Percentiles rank a stretch among this genome's conserved stretches.
phyloP scores from a whole-genome alignment of 2,329 filamentous ascomycete species.

The Cercospora sp. region DNA sequence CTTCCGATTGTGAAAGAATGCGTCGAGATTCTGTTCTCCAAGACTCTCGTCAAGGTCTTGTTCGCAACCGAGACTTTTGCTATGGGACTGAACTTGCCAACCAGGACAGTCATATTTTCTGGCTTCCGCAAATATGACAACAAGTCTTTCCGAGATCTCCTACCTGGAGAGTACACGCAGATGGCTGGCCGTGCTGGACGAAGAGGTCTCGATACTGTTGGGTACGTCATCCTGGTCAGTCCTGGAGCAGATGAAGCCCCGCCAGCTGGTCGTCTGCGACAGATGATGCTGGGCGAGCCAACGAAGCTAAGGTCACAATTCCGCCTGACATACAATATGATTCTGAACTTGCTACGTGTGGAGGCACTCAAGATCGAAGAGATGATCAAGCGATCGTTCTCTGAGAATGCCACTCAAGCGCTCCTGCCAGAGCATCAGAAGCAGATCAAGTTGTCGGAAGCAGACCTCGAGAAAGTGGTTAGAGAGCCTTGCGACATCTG shows the following conservation, averaged over 20 bases:
- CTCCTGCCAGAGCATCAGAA: constrained; percentile 93
- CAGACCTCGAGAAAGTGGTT: constrained; percentile 86
- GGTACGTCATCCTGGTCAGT: constrained; percentile 88
- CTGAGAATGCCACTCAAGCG: constrained; percentile 94
- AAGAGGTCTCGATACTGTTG: constrained; percentile 87
- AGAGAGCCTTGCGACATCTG: constrained; percentile 80
- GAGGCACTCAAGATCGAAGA: constrained; percentile 98
- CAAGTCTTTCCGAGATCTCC: constrained; percentile 82
- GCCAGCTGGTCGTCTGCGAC: constrained; percentile 75
- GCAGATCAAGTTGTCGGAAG: constrained; percentile 87
- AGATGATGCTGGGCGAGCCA: constrained; percentile 95
- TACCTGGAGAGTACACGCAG: constrained; percentile 96
- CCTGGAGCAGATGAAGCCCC: constrained; percentile 83
- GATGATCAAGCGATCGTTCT: constrained; percentile 99
- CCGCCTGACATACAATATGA: constrained; percentile 98
- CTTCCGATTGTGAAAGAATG: constrained; percentile 97
- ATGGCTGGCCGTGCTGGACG: constrained; percentile 96
- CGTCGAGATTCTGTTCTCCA: constrained; percentile 94
- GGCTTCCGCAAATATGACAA: constrained; percentile 97
- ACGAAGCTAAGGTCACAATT: constrained; percentile 96
- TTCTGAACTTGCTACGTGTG: constrained; percentile 88
- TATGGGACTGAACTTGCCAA: constrained; percentile 95
- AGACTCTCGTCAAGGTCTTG: constrained; percentile 90
- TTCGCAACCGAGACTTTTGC: constrained; percentile 99
- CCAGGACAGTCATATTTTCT: constrained; percentile 94